Conservation (phyloP, 306 rosid species). For the Clitoria ternatea region DNA sequence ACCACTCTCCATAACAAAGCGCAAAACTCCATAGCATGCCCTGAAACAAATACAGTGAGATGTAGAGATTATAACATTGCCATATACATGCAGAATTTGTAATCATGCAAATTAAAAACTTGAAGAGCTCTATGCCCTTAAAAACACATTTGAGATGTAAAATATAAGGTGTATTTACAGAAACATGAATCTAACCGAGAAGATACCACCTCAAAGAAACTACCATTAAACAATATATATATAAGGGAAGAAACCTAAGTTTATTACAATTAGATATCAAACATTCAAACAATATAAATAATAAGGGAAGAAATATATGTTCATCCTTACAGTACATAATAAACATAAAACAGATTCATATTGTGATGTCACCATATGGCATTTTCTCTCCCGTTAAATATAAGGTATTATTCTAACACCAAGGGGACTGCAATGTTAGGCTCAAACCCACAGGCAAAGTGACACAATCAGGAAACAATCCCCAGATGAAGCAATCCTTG, state of each 20-base stretch:
- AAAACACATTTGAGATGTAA: not conserved
- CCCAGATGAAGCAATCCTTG: too few relatives aligned
- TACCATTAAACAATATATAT: not conserved
- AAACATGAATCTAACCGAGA: not conserved
- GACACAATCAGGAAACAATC: too few relatives aligned
- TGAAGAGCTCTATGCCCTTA: not conserved
- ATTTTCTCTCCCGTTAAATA: not conserved
- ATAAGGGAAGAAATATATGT: not conserved
- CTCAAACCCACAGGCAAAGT: too few relatives aligned
- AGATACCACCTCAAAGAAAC: not conserved
- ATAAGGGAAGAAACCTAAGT: not conserved
- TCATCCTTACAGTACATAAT: not conserved
- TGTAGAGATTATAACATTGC: too few relatives aligned
- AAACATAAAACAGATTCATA: not conserved
- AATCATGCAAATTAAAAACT: not conserved
- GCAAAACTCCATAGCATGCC: constrained; percentile 2
- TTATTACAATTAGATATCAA: not conserved
- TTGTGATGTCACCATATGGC: not conserved
- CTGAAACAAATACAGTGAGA: not conserved
- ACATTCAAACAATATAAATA: not conserved
- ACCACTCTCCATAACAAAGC: constrained; percentile 12
- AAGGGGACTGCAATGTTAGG: too few relatives aligned
- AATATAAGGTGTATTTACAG: not conserved
- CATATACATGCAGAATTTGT: not conserved
- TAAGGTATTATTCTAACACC: too few relatives aligned